phyloP scores from a whole-genome alignment of 2,329 filamentous ascomycete species.

The Fusarium temperatum region DNA sequence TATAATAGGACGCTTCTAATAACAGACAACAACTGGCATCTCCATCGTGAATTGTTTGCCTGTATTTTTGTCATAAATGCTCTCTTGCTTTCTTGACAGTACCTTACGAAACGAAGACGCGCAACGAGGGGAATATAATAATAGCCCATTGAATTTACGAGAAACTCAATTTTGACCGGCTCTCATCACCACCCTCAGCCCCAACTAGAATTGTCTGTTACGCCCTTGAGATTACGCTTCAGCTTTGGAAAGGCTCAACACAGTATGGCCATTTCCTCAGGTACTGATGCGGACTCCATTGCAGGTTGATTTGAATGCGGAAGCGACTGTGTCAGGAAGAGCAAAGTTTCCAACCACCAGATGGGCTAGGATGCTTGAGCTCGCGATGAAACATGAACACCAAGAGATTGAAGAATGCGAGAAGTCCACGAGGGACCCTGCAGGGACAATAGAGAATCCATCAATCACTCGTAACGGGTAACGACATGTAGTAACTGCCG shows the following conservation, averaged over 20 bases:
- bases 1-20: background rate
- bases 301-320: background rate
- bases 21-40: background rate
- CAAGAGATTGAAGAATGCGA: conserved; percentile 15
- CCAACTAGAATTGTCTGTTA: background rate
- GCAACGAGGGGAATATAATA: no score
- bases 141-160: no score
- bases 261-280: background rate
- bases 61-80: no score
- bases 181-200: background rate
- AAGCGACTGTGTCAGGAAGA: background rate
- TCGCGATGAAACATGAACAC: background rate
- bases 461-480: conserved; percentile 26
- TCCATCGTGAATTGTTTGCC: no score
- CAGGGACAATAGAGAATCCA: conserved; percentile 11
- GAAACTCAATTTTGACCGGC: background rate
- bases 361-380: background rate
- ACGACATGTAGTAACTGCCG: conserved; percentile 17
- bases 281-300: background rate
- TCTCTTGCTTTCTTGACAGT: no score
- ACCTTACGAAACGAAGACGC: no score
- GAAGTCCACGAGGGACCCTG: conserved; percentile 2
- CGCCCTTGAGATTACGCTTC: background rate
- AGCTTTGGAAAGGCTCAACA: background rate
- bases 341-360: conserved; percentile 1